Base-by-base conservation (phyloP, 2,329 filamentous ascomycete species). In the Penicillium janthinellum region DNA sequence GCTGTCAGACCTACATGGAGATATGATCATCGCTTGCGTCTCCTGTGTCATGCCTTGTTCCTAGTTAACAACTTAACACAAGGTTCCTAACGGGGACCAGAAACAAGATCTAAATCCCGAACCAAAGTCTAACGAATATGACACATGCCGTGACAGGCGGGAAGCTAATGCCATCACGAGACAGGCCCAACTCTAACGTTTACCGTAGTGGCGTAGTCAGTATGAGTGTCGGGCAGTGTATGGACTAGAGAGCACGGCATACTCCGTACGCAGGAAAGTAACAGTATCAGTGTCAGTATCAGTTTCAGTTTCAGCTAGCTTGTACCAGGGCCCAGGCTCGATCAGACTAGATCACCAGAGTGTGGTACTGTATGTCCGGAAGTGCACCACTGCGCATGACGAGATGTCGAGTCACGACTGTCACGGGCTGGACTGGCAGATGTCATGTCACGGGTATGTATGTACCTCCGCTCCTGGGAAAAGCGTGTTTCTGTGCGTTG, bases 401-500 rank as follows among this genome's bases (percentile, higher is more conserved):
- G 1, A 22, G 17, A 28, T 22, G 31, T 22, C 17, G 11, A 17
- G 17, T 17, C 17, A 17, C 17, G 17, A 17, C 17, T 17, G 17
- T 17, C 17, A 17, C 17, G 17, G 17, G 17, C 17, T 17, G 17
- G 17, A 17, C 17, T 38, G 49, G 48, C 48, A 22, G 48, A 34
- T 48, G 44, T 48, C 44, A 52, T n/a, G 54, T 57, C 48, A 56
- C 58, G 56, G 39, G 56, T 58, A 31, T 10, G 28, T 31, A 31
- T 31, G 28, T 31, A 59, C 57, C 52, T 64, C 57, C 56, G 57
- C 15, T 44, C 39, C 39, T 58, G 53, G 41, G 45, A 57, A 52
- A 38, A 35, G 25, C 22, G 38, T 34, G 53, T 60, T 57, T 48
- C 56, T 51, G 39, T 49, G 39, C 35, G 44, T 47, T 47, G 22